Evolutionary conservation across 164 flowering plant genomes (phyloP).

Genomic region (Tinospora cordifolia): DNA sequence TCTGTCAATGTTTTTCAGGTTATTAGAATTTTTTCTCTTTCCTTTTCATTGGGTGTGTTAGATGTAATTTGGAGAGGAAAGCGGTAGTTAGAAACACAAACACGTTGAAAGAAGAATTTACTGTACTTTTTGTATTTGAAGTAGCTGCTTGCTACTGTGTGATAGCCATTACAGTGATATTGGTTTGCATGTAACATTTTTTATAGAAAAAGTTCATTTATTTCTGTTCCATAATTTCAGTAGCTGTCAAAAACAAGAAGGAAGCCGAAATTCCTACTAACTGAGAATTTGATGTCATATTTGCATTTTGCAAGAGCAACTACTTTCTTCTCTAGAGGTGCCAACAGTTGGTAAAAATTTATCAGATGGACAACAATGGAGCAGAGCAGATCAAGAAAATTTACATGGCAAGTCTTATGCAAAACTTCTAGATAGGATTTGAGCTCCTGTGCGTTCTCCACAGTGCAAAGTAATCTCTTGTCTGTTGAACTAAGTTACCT

Average conservation of each 20-base stretch:
- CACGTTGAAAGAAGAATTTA: constrained; percentile 1
- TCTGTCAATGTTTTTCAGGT: constrained; percentile 3
- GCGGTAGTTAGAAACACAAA: constrained; percentile 6
- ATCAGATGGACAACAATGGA: no score
- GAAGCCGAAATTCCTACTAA: no score
- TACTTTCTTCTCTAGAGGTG: no score
- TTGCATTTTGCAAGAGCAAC: no score
- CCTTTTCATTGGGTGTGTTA: neutral
- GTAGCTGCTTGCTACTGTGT: neutral
- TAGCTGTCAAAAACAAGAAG: no score
- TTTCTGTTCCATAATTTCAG: no score
- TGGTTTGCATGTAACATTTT: constrained; percentile 2
- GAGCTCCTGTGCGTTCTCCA: neutral
- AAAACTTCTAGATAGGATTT: no score
- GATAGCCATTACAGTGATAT: constrained; percentile 4
- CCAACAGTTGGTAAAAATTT: no score
- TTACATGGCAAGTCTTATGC: no score
- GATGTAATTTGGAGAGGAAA: neutral
- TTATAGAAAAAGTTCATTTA: neutral
- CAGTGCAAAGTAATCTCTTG: neutral
- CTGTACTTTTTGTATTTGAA: constrained; percentile 2
- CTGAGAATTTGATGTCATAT: no score
- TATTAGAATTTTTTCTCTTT: neutral
- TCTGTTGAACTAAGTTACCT: neutral
- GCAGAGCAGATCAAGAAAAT: no score